Conservation (phyloP, 306 rosid species). For the Abrus precatorius region DNA sequence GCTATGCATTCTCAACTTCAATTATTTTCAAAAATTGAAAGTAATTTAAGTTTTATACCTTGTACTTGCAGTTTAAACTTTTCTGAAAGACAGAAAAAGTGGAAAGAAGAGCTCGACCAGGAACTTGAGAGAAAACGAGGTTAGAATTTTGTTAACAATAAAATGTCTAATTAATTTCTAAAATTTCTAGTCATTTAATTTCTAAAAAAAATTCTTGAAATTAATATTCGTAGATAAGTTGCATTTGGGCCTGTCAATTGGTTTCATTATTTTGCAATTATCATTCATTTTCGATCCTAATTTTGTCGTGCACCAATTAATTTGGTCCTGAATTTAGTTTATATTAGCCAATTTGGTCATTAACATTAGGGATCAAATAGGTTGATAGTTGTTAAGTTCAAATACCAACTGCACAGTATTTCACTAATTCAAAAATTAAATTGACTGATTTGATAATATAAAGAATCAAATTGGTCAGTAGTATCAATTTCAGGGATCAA, state of each 20-base stretch:
- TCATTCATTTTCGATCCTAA: background rate
- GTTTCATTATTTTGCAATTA: background rate
- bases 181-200: too few species aligned
- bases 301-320: background rate
- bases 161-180: background rate
- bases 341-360: background rate
- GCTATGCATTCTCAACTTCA: conserved; percentile 36
- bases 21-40: conserved; percentile 7
- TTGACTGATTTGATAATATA: background rate
- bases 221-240: too few species aligned
- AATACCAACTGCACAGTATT: background rate
- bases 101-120: conserved; percentile 99
- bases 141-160: conserved; percentile 41
- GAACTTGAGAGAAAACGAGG: conserved; percentile 99
- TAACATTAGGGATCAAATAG: background rate
- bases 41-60: conserved; percentile 35
- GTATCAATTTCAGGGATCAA: too few species aligned
- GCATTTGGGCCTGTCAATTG: too few species aligned
- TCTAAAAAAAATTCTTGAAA: too few species aligned
- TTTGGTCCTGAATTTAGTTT: background rate
- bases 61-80: conserved; percentile 67
- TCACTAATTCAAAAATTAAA: background rate
- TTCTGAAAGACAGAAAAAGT: conserved; percentile 92
- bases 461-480: too few species aligned
- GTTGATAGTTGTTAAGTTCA: background rate